Conservation (phyloP, 1,139 yeast species). For the Saccharomyces uvarum region DNA sequence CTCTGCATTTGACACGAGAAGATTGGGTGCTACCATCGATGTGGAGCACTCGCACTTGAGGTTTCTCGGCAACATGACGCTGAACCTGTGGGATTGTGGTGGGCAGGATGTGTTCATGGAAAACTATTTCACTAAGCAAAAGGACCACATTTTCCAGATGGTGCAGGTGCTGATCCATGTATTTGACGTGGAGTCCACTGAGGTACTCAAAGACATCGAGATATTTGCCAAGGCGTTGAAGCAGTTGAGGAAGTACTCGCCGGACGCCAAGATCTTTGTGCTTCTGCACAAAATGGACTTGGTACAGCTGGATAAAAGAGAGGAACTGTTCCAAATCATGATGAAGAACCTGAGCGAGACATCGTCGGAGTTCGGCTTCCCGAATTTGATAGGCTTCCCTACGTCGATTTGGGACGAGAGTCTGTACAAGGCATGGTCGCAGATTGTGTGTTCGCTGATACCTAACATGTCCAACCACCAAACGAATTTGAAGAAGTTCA, state of each 20-base stretch:
- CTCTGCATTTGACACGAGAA: constrained; percentile 91
- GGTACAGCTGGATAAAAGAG: constrained; percentile 79
- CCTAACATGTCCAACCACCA: constrained; percentile 85
- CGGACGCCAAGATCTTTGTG: constrained; percentile 87
- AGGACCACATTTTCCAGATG: constrained; percentile 89
- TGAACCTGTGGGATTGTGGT: constrained; percentile 97
- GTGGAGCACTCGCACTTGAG: constrained; percentile 94
- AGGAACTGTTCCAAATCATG: constrained; percentile 74
- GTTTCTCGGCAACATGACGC: constrained; percentile 88
- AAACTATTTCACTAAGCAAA: constrained; percentile 77
- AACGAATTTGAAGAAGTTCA: constrained; percentile 65
- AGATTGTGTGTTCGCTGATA: constrained; percentile 85
- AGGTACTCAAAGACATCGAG: constrained; percentile 86
- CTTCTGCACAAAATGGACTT: constrained; percentile 93
- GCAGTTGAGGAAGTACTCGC: constrained; percentile 76
- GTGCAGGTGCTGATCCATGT: constrained; percentile 97
- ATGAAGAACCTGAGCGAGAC: constrained; percentile 74
- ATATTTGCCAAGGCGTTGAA: constrained; percentile 79
- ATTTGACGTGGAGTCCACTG: constrained; percentile 89
- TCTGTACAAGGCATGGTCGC: constrained; percentile 93
- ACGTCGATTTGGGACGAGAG: constrained; percentile 98
- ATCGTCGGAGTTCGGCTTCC: constrained; percentile 69
- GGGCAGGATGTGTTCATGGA: constrained; percentile 97
- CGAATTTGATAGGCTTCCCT: constrained; percentile 74
- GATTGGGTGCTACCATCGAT: constrained; percentile 95